Conservation (phyloP, 768 basidiomycete species). For the Lactarius trivialis region DNA sequence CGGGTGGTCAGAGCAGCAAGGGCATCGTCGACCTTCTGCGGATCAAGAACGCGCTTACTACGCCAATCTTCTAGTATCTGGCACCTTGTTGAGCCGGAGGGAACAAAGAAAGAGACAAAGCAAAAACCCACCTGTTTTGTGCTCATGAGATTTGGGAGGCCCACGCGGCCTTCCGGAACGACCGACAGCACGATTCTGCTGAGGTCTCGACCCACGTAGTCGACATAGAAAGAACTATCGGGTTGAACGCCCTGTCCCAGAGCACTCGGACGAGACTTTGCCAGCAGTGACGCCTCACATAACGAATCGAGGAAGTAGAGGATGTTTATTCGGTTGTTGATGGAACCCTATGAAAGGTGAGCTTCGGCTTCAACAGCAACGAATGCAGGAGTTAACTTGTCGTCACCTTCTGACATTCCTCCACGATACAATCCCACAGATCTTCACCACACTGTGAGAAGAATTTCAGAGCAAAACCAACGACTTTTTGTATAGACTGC, state of each 20-base stretch:
- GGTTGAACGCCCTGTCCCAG: constrained; percentile 34
- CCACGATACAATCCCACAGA: constrained; percentile 87
- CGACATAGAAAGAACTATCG: constrained; percentile 57
- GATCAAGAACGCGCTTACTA: constrained; percentile 75
- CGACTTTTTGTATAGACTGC: constrained; percentile 83
- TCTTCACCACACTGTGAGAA: constrained; percentile 84
- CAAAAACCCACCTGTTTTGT: constrained; percentile 64
- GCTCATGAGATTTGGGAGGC: constrained; percentile 80
- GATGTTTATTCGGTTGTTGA: constrained; percentile 91
- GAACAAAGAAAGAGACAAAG: no score
- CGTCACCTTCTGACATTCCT: constrained; percentile 80
- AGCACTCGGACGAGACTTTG: constrained; percentile 49
- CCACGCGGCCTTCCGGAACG: constrained; percentile 85
- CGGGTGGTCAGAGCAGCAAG: constrained; percentile 51
- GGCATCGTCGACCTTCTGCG: constrained; percentile 68
- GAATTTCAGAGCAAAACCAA: constrained; percentile 78
- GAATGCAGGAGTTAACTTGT: constrained; percentile 3
- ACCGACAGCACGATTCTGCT: constrained; percentile 71
- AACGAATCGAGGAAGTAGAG: constrained; percentile 86
- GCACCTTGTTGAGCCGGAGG: background rate
- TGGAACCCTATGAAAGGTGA: constrained; percentile 43
- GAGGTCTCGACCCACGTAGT: constrained; percentile 74
- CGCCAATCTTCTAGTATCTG: constrained; percentile 93
- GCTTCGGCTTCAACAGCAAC: background rate
- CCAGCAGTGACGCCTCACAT: constrained; percentile 69